A percentile compares a stretch with the other conserved stretches of the same genome.
These are phyloP conservation scores for Harringtonia aguacate DNA, from an alignment of 2,329 filamentous ascomycete genomes.

Conservation along the genomic window DNA sequence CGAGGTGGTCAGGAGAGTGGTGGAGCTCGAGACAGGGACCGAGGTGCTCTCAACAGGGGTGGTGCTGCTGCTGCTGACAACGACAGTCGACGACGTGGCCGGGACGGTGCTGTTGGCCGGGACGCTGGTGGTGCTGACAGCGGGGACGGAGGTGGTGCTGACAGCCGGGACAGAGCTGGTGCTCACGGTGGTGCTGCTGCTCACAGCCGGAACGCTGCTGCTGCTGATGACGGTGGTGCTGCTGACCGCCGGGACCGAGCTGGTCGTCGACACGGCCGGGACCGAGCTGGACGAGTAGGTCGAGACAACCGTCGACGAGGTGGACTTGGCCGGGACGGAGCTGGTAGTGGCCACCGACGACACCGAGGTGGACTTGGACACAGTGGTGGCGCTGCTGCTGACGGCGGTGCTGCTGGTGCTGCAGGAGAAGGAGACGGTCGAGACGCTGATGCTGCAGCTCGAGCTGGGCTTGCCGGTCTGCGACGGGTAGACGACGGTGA, in stretches of 20 bases:
- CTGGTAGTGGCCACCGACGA: constrained; percentile 9
- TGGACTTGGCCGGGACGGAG: constrained; percentile 1
- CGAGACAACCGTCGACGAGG: constrained; percentile 2
- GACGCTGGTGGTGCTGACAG: no score
- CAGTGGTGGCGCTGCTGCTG: constrained; percentile 10
- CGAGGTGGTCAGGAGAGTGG: constrained; percentile 11
- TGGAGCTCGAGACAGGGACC: not conserved
- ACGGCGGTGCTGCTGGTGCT: constrained; percentile 15
- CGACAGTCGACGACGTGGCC: no score
- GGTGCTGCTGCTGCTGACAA: no score
- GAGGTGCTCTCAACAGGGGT: not conserved
- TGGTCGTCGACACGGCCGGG: constrained; percentile 10
- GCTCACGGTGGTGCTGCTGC: not conserved
- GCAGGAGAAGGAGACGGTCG: constrained; percentile 63
- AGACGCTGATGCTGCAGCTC: constrained; percentile 61
- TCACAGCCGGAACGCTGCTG: not conserved
- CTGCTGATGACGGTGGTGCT: not conserved
- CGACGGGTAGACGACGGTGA: constrained; percentile 58
- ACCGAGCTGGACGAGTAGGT: constrained; percentile 3
- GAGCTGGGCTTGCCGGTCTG: constrained; percentile 46
- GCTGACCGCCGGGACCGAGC: constrained; percentile 11
- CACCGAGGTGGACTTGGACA: constrained; percentile 5
- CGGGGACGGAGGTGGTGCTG: not conserved
- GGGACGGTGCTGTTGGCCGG: no score
- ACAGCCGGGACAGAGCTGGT: no score